phyloP scores from a whole-genome alignment of 1,139 yeast genomes.

The Magnusiomyces fungicola region DNA sequence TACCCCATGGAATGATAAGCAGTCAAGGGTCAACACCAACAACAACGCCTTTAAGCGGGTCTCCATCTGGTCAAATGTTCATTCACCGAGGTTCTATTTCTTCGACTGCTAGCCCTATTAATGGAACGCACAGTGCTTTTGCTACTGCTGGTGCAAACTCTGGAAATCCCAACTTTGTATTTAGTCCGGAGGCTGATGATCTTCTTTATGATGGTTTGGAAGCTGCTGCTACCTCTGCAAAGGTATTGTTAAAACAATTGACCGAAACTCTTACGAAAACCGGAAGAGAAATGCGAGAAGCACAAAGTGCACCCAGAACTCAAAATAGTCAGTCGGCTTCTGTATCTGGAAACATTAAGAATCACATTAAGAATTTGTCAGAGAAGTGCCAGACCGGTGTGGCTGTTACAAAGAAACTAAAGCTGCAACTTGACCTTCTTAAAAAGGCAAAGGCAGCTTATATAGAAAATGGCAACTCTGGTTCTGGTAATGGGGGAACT shows the following conservation, averaged over 20 bases:
- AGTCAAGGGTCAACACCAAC: background rate
- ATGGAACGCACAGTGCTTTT: slow-evolving; percentile 5
- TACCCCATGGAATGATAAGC: background rate
- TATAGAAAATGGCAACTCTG: background rate
- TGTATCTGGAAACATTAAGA: slow-evolving; percentile 5
- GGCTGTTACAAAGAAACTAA: slow-evolving; percentile 67
- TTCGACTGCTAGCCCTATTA: background rate
- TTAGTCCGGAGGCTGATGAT: slow-evolving; percentile 53
- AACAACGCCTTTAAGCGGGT: background rate
- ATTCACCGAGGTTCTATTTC: slow-evolving; percentile 1
- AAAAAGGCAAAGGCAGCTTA: slow-evolving; percentile 2
- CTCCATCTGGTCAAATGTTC: background rate
- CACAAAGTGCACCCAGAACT: background rate
- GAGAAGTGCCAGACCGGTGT: slow-evolving; percentile 71
- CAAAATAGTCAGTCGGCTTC: slow-evolving; percentile 37
- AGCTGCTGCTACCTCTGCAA: slow-evolving; percentile 70
- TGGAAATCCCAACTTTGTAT: background rate
- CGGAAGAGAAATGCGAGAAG: slow-evolving; percentile 36
- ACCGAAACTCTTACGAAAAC: slow-evolving; percentile 69
- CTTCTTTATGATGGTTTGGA: slow-evolving; percentile 68
- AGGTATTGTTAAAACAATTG: slow-evolving; percentile 68
- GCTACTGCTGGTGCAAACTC: slow-evolving; percentile 1
- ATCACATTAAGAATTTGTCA: slow-evolving; percentile 70
- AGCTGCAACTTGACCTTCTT: slow-evolving; percentile 41
- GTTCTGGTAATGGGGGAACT: background rate